A percentile compares a stretch with the other conserved stretches of the same genome.
phyloP scores from a whole-genome alignment of 2,329 filamentous ascomycete species.

The Colletotrichum sidae region DNA sequence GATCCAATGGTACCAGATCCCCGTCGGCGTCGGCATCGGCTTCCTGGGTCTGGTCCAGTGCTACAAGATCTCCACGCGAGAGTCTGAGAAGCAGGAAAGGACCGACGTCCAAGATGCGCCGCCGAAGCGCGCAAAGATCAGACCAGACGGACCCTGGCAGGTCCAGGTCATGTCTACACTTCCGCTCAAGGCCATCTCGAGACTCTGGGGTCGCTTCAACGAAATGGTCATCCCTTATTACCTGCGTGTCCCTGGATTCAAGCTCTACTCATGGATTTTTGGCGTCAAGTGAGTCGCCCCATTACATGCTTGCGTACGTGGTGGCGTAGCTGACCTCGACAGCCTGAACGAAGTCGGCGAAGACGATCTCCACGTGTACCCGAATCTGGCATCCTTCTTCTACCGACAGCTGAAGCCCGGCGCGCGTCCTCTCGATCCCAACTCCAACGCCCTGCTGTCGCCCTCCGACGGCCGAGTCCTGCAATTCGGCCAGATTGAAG shows the following conservation, averaged over 20 bases:
- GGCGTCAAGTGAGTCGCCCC: slow-evolving; percentile 74
- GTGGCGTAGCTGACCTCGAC: slow-evolving; percentile 41
- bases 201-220: slow-evolving; percentile 92
- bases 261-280: slow-evolving; percentile 89
- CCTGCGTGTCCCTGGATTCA: slow-evolving; percentile 89
- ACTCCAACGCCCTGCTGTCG: slow-evolving; percentile 83
- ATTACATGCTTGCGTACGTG: slow-evolving; percentile 16
- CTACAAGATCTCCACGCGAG: slow-evolving; percentile 76
- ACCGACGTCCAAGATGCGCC: slow-evolving; percentile 55
- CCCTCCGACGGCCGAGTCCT: slow-evolving; percentile 92
- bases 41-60: slow-evolving; percentile 87
- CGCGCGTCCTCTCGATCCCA: slow-evolving; percentile 83
- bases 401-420: slow-evolving; percentile 95
- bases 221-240: slow-evolving; percentile 90
- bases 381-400: slow-evolving; percentile 96
- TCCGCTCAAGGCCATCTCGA: slow-evolving; percentile 89
- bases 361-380: slow-evolving; percentile 87
- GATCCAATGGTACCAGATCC: slow-evolving; percentile 91
- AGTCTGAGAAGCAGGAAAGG: slow-evolving; percentile 63
- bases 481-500: slow-evolving; percentile 91
- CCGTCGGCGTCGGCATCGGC: slow-evolving; percentile 84
- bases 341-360: slow-evolving; percentile 89
- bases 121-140: slow-evolving; percentile 71
- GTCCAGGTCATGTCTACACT: slow-evolving; percentile 94
- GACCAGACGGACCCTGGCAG: slow-evolving; percentile 90